Evolutionary conservation across 805 yeast species (phyloP).

Genomic region (Torulaspora delbrueckii): DNA sequence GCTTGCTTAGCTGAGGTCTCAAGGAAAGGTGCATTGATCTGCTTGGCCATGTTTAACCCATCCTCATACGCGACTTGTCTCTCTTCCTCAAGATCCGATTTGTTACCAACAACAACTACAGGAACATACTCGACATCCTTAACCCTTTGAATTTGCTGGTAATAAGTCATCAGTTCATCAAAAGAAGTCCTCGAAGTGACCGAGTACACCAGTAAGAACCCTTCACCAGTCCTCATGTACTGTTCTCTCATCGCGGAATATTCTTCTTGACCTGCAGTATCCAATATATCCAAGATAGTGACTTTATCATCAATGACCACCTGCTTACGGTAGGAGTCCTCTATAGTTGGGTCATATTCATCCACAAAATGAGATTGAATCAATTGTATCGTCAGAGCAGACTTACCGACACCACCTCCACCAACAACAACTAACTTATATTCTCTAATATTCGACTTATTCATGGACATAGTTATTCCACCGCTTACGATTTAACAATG

Average conservation of each 20-base stretch:
- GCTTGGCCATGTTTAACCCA: slow-evolving; percentile 56
- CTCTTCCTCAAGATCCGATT: slow-evolving; percentile 67
- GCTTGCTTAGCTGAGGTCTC: slow-evolving; percentile 94
- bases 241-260: slow-evolving; percentile 91
- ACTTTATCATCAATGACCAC: slow-evolving; percentile 77
- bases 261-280: slow-evolving; percentile 98
- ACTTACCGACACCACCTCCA: slow-evolving; percentile 98
- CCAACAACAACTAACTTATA: slow-evolving; percentile 95
- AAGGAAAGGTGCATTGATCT: slow-evolving; percentile 67
- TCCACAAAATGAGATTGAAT: slow-evolving; percentile 94
- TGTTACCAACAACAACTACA: slow-evolving; percentile 72
- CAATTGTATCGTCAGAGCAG: slow-evolving; percentile 91
- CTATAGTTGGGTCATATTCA: slow-evolving; percentile 98
- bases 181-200: slow-evolving; percentile 81
- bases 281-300: slow-evolving; percentile 79
- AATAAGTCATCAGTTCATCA: slow-evolving; percentile 76
- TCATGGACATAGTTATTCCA: slow-evolving; percentile 16
- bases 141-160: slow-evolving; percentile 72
- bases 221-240: slow-evolving; percentile 95
- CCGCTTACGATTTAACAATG: background rate
- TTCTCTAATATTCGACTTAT: slow-evolving; percentile 52
- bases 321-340: slow-evolving; percentile 84
- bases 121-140: slow-evolving; percentile 76
- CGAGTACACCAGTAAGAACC: slow-evolving; percentile 82
- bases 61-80: slow-evolving; percentile 70